Base-by-base conservation (phyloP, 2,329 filamentous ascomycete genomes). In the Talaromyces verruculosus region DNA sequence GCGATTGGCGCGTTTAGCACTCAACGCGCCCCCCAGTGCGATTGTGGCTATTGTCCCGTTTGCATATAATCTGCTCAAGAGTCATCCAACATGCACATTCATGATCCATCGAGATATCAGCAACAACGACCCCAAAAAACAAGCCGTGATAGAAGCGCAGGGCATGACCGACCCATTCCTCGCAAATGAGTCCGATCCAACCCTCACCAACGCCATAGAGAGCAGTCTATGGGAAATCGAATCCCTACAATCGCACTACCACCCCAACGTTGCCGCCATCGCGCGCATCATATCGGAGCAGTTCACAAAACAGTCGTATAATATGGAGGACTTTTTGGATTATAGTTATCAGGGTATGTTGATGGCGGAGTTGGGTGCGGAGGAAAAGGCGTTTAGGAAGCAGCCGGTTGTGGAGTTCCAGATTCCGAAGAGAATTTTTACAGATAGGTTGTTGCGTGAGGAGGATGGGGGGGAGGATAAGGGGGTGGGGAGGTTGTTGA, bases 171-270 rank as follows among this genome's bases (percentile, higher is more conserved):
- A 99, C 73, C 90, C 91, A 0, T 99, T 97, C 75, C 77, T 91
- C 66, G 84, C 89, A 61, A 81, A 87, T 5, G 92, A 97, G 78
- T 73, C 82, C 33, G 92, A 99, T 69, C 96, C 95, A 0, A 91
- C 93, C 85, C 84, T 90, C 76, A 97, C 93, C 0, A 79, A 85
- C 45, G 95, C 96, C 19, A 91, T 99, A 67, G 93, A 98, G 66
- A 97, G 92, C 78, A 93, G 90, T 76, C 81, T 99, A 7, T 99
- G 95, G 96, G 95, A 99, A 77, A 85, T 99, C 62, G 91, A 96
- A 67, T 93, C 92, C 66, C 82, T 98, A 65, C 92, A 96, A 77
- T 89, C 88, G 0, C 96, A 99, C 78, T 98, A 96, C 78, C 95
- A 99, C 75, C 95, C 96, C 15, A 99, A 98, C 72, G 92, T 99